These are phyloP conservation scores for Wickerhamiella azyma DNA, from an alignment of 805 yeast species.

Conservation along the genomic window DNA sequence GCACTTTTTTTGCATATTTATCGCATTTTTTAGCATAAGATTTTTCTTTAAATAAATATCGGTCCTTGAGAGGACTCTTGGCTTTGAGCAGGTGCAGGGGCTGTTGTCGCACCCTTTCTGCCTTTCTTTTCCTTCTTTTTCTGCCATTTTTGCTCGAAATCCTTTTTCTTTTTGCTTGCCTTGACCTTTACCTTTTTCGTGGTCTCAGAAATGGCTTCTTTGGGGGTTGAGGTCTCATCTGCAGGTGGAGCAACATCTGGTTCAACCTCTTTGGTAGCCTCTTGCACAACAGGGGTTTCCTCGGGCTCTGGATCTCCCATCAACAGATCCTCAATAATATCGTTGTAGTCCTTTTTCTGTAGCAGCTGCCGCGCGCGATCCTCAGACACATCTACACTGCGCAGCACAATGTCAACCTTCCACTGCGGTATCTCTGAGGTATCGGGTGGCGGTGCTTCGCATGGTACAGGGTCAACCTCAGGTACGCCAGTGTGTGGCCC, in stretches of 20 bases:
- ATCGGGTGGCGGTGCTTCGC: not conserved
- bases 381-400: constrained; percentile 18
- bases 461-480: constrained; percentile 11
- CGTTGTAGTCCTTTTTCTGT: constrained; percentile 16
- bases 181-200: constrained; percentile 1
- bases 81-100: not conserved
- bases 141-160: constrained; percentile 6
- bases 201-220: not conserved
- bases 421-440: constrained; percentile 18
- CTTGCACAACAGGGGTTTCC: not conserved
- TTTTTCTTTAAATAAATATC: not conserved
- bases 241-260: not conserved
- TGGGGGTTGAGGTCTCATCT: too few relatives aligned
- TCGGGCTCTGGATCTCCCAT: constrained; percentile 11
- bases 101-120: constrained; percentile 17
- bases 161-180: not conserved
- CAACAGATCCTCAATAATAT: constrained; percentile 23
- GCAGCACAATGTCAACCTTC: constrained; percentile 22
- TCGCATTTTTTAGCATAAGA: not conserved
- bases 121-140: constrained; percentile 15
- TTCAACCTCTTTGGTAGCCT: not conserved
- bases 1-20: not conserved
- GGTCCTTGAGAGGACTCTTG: not conserved
- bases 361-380: constrained; percentile 10
- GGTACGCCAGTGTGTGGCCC: constrained; percentile 29